Conservation (phyloP, 148 eudicot species). For the Cornus kousa region DNA sequence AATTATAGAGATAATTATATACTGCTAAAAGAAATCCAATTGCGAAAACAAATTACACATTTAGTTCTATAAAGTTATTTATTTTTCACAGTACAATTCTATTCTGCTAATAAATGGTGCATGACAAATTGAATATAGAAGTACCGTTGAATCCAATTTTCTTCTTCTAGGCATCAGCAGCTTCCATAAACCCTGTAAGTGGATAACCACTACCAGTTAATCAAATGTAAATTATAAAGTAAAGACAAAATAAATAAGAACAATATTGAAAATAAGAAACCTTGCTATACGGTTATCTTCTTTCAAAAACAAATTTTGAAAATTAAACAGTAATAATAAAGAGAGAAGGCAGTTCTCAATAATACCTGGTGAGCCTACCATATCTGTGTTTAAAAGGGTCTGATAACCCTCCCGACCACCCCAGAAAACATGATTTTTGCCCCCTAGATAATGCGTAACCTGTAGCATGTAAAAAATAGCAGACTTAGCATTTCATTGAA, state of each 20-base stretch:
- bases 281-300: neutral
- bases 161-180: constrained; percentile 86
- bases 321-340: neutral
- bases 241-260: neutral
- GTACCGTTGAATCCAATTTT: constrained; percentile 96
- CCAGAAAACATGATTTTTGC: constrained; percentile 98
- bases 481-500: neutral
- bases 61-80: neutral
- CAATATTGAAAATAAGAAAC: neutral
- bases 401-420: constrained; percentile 99
- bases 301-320: neutral
- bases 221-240: neutral
- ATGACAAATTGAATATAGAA: constrained; percentile 1
- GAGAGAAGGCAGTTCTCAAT: neutral
- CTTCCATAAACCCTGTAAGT: constrained; percentile 72
- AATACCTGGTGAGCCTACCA: constrained; percentile 46
- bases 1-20: no score
- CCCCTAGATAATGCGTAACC: constrained; percentile 98
- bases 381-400: constrained; percentile 86
- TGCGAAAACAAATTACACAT: neutral
- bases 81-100: neutral
- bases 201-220: neutral
- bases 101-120: neutral
- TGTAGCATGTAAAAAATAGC: constrained; percentile 25
- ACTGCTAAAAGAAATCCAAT: neutral